Base-by-base conservation (phyloP, 768 basidiomycete genomes). In the Dioszegia hungarica region DNA sequence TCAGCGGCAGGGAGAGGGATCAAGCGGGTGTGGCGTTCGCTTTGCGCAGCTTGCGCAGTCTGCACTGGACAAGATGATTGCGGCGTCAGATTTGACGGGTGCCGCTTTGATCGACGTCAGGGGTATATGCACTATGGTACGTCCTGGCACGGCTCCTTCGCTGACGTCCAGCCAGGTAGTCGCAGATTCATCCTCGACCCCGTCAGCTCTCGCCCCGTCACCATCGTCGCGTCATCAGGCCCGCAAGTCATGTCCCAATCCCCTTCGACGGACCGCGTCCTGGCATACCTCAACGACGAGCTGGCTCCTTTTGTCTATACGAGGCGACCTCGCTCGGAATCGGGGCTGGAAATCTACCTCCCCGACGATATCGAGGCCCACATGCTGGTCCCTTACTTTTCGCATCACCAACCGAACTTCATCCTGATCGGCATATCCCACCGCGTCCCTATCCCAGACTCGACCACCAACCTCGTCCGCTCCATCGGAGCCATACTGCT, bases 401-500 rank as follows among this genome's bases (percentile, higher is more conserved):
- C 50, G 12, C 54, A 60, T 29, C 39, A 55, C 47, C 56, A 71
- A 41, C 57, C 63, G 4, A 14, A 57, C 20, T 66, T 67, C 37
- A 45, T 65, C 29, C 45, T 67, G 37, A 29, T 67, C 38, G 59
- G 57, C 39, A 54, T 51, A 19, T 58, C 63, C 0, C n/a, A 31
- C 17, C 5, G 22, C 9, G 41, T 19, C 24, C 51, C 48, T 31
- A 27, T 39, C 5, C 64, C 66, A 24, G 36, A 46, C 14, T n/a
- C 39, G 2, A 29, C 49, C 19, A 61, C 63, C 20, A 57, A 49
- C 36, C 61, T 72, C 34, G 38, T 61, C 24, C 19, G 51, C 10
- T 57, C 53, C 39, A 53, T 72, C 27, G 67, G 73, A 2, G 45
- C 57, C 10, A 50, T 73, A n/a, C 56, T 68, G 0, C 54, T 59